Evolutionary conservation across 306 rosid species (phyloP), one percentile per base, ranked within the genome.

Genomic region (Medicago arabica): DNA sequence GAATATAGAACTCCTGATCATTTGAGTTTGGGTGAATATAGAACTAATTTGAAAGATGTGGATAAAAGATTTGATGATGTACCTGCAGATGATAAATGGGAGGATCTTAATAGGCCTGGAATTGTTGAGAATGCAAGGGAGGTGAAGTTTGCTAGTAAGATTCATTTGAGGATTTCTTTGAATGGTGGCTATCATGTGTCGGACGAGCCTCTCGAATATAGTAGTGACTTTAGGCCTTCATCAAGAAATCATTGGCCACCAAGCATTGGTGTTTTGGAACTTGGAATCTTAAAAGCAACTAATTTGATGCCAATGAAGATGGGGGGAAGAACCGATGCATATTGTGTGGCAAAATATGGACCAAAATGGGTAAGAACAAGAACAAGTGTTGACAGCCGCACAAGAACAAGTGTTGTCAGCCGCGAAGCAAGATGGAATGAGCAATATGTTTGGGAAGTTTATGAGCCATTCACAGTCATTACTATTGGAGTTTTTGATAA

Each of bases 321-420:
- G 8, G 86, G 55, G 9, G 47, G 34, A n/a, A 78, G 83, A 64
- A 85, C 86, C 7, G 82, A 88, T 73, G 86, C 88, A 0, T 83
- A 81, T 55, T 88, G 92, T 61, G 86, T 85, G 16, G 92, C 86
- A 6, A 85, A 88, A 51, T 85, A 83, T 67, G 91, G 89, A 0
- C 63, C 83, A 0, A 88, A 88, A 43, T 85, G 92, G 92, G 86
- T 77, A 21, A 60, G 80, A 0, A 83, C 86, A 1, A 81, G 92
- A 34, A 88, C 92, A 0, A 13, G 74, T 58, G 72, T 76, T 8
- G 68, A 79, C 23, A 83, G 76, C 31, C 57, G 60, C 21, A 83
- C 86, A 1, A 81, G 92, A 34, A 88, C 92, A 0, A 13, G 74
- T 58, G 72, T 76, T 8, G 68, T 77, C 23, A 83, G 76, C 31